Evolutionary conservation across 108 stramenopile species (phyloP).

Genomic region (Nitzschia sp.): DNA sequence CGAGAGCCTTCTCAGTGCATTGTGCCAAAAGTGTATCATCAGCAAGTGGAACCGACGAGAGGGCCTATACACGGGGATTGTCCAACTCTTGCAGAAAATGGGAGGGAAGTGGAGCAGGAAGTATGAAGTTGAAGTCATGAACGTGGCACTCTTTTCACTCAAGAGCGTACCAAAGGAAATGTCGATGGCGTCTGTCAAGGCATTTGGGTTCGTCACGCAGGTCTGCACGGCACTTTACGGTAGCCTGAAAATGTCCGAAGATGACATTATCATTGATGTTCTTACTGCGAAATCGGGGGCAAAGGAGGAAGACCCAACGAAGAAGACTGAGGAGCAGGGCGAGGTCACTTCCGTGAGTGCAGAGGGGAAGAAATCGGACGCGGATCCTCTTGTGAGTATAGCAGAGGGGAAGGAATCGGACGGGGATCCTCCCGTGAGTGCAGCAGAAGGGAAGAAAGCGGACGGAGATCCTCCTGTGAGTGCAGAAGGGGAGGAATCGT

Average conservation of each 20-base stretch:
- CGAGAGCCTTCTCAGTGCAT: constrained; percentile 55
- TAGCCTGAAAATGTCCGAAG: constrained; percentile 27
- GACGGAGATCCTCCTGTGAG: background rate
- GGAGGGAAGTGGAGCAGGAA: constrained; percentile 54
- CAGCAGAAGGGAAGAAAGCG: background rate
- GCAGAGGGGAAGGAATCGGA: background rate
- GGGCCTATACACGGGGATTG: constrained; percentile 44
- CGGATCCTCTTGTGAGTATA: background rate
- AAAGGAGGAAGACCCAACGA: background rate
- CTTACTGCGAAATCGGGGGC: background rate
- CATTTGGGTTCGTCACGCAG: constrained; percentile 60
- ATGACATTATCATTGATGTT: background rate
- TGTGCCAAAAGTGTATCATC: constrained; percentile 49
- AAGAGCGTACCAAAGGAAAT: constrained; percentile 77
- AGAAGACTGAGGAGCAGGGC: background rate
- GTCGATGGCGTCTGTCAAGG: constrained; percentile 43
- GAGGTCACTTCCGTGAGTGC: background rate
- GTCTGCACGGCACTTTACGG: constrained; percentile 60
- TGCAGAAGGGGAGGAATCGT: background rate
- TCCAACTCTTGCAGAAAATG: constrained; percentile 42
- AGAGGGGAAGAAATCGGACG: background rate
- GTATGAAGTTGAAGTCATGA: constrained; percentile 73
- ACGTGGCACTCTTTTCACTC: constrained; percentile 64
- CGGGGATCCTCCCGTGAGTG: background rate
- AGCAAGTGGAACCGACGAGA: constrained; percentile 52